Percentiles rank a stretch among this genome's conserved stretches.
Evolutionary conservation across 345 rosid genomes (phyloP).

Genomic region (Acer negundo): DNA sequence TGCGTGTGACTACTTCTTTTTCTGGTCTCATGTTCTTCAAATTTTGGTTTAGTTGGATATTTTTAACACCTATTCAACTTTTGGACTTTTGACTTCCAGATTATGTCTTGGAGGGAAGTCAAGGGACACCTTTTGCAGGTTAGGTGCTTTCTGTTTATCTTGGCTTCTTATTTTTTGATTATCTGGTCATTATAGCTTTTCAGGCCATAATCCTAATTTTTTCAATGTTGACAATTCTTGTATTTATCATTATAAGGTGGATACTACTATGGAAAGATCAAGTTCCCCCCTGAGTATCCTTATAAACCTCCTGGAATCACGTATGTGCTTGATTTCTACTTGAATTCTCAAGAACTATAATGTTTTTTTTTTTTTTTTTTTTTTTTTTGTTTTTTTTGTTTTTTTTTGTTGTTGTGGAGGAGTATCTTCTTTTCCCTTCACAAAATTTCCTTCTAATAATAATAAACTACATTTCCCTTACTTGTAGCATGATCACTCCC

Average conservation of each 20-base stretch:
- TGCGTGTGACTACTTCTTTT: background rate
- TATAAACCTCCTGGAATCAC: slow-evolving; percentile 98
- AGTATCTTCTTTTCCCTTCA: background rate
- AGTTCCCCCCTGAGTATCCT: slow-evolving; percentile 97
- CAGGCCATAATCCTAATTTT: slow-evolving; percentile 10
- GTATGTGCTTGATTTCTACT: slow-evolving; percentile 42
- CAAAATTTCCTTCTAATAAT: background rate
- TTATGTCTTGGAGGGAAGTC: slow-evolving; percentile 95
- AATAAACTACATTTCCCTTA: background rate
- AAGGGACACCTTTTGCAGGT: slow-evolving; percentile 98
- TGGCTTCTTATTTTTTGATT: slow-evolving; percentile 7
- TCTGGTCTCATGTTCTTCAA: background rate
- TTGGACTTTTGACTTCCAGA: slow-evolving; percentile 47
- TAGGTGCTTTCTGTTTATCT: slow-evolving; percentile 22
- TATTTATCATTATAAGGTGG: slow-evolving; percentile 50
- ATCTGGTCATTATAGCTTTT: slow-evolving; percentile 15
- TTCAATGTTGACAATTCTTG: background rate
- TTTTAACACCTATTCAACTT: slow-evolving; percentile 14
- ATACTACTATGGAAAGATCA: slow-evolving; percentile 93
- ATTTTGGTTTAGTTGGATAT: slow-evolving; percentile 11
- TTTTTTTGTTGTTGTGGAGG: background rate
- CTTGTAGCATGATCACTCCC: slow-evolving; percentile 89
- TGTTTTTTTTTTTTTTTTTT: background rate
- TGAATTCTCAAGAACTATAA: slow-evolving; percentile 12
- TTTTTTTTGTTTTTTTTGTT: background rate